Base-by-base conservation (phyloP, 1,139 yeast species). In the Debaryomyces robertsiae region DNA sequence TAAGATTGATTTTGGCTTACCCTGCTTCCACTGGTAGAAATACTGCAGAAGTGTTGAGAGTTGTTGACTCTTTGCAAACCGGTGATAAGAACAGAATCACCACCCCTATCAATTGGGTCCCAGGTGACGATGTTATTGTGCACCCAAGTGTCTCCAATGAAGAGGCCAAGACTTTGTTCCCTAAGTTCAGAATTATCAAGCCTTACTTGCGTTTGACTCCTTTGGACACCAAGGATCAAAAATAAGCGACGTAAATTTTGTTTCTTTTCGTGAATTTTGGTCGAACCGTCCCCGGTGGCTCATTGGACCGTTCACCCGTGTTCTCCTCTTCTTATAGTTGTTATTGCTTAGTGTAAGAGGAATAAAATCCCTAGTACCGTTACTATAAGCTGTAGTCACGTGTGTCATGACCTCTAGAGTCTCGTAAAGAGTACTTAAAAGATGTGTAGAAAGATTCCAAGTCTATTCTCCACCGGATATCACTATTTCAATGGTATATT, bases 1-100 rank as follows among this genome's bases (percentile, higher is more conserved):
- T 86, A 53, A 76, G 95, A 61, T 74, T 86, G 57, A 82, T 79
- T 47, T 68, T 86, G 63, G 67, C 90, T 30, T 87, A 87, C 70
- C 95, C 95, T 38, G 90, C 94, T 43, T 82, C 91, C 27, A 82
- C 89, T 36, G 95, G 95, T 55, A 79, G 95, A 70, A 86, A 86
- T 78, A 82, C 94, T 36, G 93, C 94, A 47, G 95, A 86, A 67
- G 86, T 86, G 28, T 75, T 86, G 58, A 77, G 95, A 64, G 89
- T 83, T 38, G 72, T 86, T 48, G 95, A 87, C 65, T 83, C 93
- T 38, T 75, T 87, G 55, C 94, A 86, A 69, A 72, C 79, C 42
- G 83, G 86, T 54, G 94, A 86, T 65, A 75, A 74, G 61, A 61
- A 82, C 69, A 77, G 84, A 54, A 68, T 86, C 52, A 84, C 90